phyloP scores from a whole-genome alignment of 106 monocot species.

The Dendrobium huoshanense region DNA sequence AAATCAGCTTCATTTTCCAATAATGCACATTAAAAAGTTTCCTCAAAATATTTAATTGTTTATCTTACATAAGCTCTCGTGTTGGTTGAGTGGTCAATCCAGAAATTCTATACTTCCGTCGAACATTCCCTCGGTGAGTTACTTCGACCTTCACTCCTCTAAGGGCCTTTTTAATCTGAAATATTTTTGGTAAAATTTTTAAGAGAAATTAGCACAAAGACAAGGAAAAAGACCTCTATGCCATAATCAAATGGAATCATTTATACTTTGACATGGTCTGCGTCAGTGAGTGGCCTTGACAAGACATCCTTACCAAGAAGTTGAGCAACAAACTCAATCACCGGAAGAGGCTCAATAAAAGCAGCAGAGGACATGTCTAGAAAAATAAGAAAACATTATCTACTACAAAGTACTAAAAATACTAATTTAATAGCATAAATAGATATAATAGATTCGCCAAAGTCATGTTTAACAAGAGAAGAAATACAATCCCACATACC shows the following conservation, averaged over 20 bases:
- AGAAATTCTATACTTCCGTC: slow-evolving; percentile 75
- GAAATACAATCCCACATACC: slow-evolving; percentile 26
- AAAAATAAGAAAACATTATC: not conserved
- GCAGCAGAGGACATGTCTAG: slow-evolving; percentile 89
- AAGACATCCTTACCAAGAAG: slow-evolving; percentile 70
- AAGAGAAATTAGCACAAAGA: not conserved
- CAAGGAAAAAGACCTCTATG: not conserved
- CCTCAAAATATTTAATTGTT: not conserved
- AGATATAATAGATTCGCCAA: not conserved
- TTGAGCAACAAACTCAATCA: slow-evolving; percentile 66
- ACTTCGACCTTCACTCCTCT: slow-evolving; percentile 86
- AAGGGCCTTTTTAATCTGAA: slow-evolving; percentile 79
- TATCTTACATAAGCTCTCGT: slow-evolving; percentile 67
- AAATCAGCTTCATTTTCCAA: not conserved
- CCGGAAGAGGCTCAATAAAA: slow-evolving; percentile 77
- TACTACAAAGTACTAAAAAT: not conserved
- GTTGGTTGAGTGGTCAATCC: slow-evolving; percentile 79
- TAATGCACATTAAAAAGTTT: not conserved
- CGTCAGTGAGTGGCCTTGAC: slow-evolving; percentile 60
- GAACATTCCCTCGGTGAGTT: slow-evolving; percentile 74
- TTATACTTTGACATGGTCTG: slow-evolving; percentile 85
- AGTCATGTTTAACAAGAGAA: not conserved
- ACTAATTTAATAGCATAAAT: not conserved
- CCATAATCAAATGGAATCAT: not conserved
- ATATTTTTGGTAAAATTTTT: not conserved